Evolutionary conservation across 1,284 basidiomycete species (phyloP), one percentile per base, ranked within the genome.

Genomic region (Ganoderma meredithae): DNA sequence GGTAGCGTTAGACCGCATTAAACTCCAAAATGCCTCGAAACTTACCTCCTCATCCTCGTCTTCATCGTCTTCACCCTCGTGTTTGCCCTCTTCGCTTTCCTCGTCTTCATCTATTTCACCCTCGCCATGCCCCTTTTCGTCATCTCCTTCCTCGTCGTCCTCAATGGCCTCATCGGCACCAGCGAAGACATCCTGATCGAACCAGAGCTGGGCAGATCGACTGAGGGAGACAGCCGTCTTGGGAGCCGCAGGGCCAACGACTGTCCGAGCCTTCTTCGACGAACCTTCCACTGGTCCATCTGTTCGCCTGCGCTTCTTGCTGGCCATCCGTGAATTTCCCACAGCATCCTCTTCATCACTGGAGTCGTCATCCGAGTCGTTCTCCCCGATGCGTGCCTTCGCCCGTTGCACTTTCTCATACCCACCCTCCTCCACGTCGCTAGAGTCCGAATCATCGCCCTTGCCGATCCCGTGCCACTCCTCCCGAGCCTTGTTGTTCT

Each of bases 161-260:
- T 83, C 83, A 12, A 83, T 83, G 9, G 89, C 75, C 60, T 85
- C 85, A 36, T 88, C 89, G 8, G 95, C 77, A n/a, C 87, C 93
- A 68, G 90, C 87, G 84, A 99, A 99, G 61, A 98, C 81, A 62
- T 94, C 92, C 80, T 99, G 98, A 76, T 95, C 94, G 80, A 99
- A 99, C 98, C 98, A 99, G 25, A 99, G 75, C 72, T 88, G 83
- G 0, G 90, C 82, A 44, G 85, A 83, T 56, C 84, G 83, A 72
- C 84, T 89, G 12, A 80, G 73, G n/a, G 80, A 75, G 1, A 79
- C 71, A 68, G 77, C 67, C 2, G 73, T 68, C 68, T 79, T 77
- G 3, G 81, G 78, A 60, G 78, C 78, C 31, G 82, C 81, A n/a
- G 84, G 76, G 55, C 81, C 77, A 12, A 83, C 81, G 25, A 83